phyloP scores from a whole-genome alignment of 768 basidiomycete genomes.

The Tulasnella sp. region DNA sequence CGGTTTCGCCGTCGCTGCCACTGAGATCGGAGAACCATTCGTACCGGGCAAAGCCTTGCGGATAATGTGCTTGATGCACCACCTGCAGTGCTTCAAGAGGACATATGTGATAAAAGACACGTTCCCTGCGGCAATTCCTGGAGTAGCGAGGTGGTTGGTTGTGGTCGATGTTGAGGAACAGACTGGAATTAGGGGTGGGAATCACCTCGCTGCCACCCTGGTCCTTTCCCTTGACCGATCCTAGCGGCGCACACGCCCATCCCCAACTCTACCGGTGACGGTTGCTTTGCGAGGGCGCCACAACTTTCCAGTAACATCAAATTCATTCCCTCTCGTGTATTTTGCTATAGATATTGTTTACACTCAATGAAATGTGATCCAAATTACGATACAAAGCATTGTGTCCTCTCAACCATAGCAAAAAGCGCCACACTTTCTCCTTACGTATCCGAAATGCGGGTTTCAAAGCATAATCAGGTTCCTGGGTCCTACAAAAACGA shows the following conservation, averaged over 20 bases:
- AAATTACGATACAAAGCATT: constrained; percentile 27
- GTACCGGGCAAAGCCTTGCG: neutral
- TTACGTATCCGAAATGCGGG: constrained; percentile 20
- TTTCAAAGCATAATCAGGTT: constrained; percentile 17
- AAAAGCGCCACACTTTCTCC: constrained; percentile 21
- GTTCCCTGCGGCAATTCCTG: neutral
- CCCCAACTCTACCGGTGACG: too few relatives aligned
- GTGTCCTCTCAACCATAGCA: constrained; percentile 27
- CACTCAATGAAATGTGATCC: neutral
- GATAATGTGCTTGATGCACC: neutral
- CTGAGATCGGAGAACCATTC: neutral
- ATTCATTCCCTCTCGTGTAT: too few relatives aligned
- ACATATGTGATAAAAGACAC: neutral
- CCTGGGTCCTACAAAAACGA: constrained; percentile 25
- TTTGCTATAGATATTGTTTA: too few relatives aligned
- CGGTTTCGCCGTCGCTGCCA: neutral
- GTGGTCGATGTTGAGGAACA: neutral
- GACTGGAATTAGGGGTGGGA: neutral
- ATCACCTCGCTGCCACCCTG: too few relatives aligned
- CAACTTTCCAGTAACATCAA: too few relatives aligned
- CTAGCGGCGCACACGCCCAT: too few relatives aligned
- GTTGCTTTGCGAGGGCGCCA: too few relatives aligned
- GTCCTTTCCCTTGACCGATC: too few relatives aligned
- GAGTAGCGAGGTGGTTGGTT: neutral
- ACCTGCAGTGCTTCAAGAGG: neutral